Evolutionary conservation across 169 alveolate genomes (phyloP).

Genomic region (Cryptosporidium ubiquitum): DNA sequence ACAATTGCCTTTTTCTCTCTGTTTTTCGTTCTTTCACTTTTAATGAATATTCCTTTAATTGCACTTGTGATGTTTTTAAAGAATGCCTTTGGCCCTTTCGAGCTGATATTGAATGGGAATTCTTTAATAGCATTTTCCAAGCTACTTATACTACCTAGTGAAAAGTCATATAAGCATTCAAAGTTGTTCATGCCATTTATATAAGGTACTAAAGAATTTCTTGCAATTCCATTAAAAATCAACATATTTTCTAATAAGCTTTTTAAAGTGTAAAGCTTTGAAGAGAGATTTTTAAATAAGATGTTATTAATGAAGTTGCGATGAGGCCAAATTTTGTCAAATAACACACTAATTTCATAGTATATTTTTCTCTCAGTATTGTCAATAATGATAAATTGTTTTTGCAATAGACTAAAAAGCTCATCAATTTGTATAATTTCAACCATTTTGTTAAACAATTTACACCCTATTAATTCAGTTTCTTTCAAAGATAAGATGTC

Average conservation of each 20-base stretch:
- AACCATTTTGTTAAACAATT: background rate
- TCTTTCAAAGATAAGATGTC: slow-evolving; percentile 7
- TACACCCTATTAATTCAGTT: slow-evolving; percentile 23
- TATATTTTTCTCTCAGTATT: slow-evolving; percentile 53
- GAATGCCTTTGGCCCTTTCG: background rate
- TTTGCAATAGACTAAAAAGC: slow-evolving; percentile 13
- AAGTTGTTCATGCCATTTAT: background rate
- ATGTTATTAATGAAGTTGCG: background rate
- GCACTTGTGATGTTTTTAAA: background rate
- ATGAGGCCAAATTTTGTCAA: slow-evolving; percentile 34
- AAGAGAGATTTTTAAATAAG: slow-evolving; percentile 9
- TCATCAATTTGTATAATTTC: slow-evolving; percentile 57
- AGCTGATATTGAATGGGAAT: background rate
- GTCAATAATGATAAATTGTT: slow-evolving; percentile 24
- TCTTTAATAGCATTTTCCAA: background rate
- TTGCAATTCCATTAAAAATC: slow-evolving; percentile 46
- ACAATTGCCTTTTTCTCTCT: slow-evolving; percentile 1
- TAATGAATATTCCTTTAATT: slow-evolving; percentile 21
- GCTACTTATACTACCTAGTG: background rate
- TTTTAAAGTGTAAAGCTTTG: slow-evolving; percentile 39
- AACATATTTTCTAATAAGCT: slow-evolving; percentile 35
- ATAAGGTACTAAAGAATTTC: slow-evolving; percentile 49
- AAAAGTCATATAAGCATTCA: slow-evolving; percentile 27
- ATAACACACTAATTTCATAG: slow-evolving; percentile 16
- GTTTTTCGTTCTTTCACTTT: slow-evolving; percentile 35